Evolutionary conservation across 345 rosid species (phyloP).

Genomic region (Anastatica hierochuntica): DNA sequence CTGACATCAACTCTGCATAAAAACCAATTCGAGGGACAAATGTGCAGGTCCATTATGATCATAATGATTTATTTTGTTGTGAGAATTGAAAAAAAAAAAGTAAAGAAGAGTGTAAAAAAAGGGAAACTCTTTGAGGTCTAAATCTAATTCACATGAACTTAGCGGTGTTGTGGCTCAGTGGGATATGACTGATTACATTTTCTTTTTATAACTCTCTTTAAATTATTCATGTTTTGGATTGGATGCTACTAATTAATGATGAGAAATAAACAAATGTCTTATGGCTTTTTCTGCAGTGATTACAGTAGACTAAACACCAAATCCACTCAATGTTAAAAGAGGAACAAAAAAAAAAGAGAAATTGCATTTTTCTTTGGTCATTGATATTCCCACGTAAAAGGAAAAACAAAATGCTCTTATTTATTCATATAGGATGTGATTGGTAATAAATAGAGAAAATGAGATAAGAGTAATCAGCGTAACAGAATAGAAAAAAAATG

Average conservation of each 20-base stretch:
- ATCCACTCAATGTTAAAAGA: slow-evolving; percentile 14
- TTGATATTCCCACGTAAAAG: slow-evolving; percentile 18
- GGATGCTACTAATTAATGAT: too few relatives aligned
- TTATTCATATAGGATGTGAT: too few relatives aligned
- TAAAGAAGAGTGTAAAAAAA: not conserved
- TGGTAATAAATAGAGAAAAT: too few relatives aligned
- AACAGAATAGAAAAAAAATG: too few relatives aligned
- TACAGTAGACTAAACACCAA: slow-evolving; percentile 26
- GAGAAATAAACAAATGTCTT: slow-evolving; percentile 23
- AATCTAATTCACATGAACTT: slow-evolving; percentile 14
- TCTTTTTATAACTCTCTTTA: too few relatives aligned
- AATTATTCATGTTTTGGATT: too few relatives aligned
- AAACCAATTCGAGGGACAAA: not conserved
- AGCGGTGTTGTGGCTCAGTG: too few relatives aligned
- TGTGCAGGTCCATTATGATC: slow-evolving; percentile 15
- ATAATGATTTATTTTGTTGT: slow-evolving; percentile 18
- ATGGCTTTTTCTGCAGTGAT: slow-evolving; percentile 23
- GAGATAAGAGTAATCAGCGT: too few relatives aligned
- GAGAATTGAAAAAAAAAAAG: not conserved
- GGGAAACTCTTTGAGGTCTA: slow-evolving; percentile 12
- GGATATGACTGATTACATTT: too few relatives aligned
- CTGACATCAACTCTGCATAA: slow-evolving; percentile 12
- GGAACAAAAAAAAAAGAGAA: not conserved
- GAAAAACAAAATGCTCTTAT: slow-evolving; percentile 5
- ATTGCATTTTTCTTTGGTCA: slow-evolving; percentile 3